Percentiles rank a stretch among this genome's conserved stretches.
Conservation (phyloP, 345 rosid species). For the Gossypium arboreum region DNA sequence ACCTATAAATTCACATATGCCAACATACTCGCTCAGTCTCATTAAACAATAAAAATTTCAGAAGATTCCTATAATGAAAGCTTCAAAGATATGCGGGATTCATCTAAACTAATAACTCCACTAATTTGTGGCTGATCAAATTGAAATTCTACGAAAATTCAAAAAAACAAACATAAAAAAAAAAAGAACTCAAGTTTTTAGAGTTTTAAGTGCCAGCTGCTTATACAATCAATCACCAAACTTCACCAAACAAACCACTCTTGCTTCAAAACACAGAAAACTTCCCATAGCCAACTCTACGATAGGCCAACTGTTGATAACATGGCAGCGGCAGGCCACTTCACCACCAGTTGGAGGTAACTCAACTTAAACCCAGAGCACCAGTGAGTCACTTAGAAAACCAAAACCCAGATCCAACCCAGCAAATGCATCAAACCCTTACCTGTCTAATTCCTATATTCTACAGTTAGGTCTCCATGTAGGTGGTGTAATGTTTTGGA, state of each 20-base stretch:
- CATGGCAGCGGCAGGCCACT: slow-evolving; percentile 2
- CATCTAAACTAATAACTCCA: slow-evolving; percentile 11
- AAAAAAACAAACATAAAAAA: slow-evolving; percentile 25
- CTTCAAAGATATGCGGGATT: background rate
- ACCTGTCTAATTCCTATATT: background rate
- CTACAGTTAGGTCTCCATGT: background rate
- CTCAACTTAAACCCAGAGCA: slow-evolving; percentile 9
- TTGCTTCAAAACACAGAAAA: slow-evolving; percentile 34
- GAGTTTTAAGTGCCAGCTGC: background rate
- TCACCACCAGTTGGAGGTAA: background rate
- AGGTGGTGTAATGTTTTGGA: background rate
- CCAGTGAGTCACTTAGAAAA: background rate
- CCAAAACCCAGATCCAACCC: slow-evolving; percentile 24
- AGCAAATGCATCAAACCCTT: slow-evolving; percentile 20
- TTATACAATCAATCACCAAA: slow-evolving; percentile 30
- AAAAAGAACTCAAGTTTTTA: slow-evolving; percentile 19
- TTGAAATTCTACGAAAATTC: slow-evolving; percentile 11
- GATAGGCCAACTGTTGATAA: slow-evolving; percentile 9
- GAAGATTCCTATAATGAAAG: background rate
- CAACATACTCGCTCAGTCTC: slow-evolving; percentile 6
- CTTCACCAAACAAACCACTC: slow-evolving; percentile 39
- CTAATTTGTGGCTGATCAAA: slow-evolving; percentile 6
- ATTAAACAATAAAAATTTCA: background rate
- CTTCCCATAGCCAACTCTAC: slow-evolving; percentile 4
- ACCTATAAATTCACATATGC: slow-evolving; percentile 17